Base-by-base conservation (phyloP, 2,329 filamentous ascomycete species). In the Colletotrichum ledebouriae region DNA sequence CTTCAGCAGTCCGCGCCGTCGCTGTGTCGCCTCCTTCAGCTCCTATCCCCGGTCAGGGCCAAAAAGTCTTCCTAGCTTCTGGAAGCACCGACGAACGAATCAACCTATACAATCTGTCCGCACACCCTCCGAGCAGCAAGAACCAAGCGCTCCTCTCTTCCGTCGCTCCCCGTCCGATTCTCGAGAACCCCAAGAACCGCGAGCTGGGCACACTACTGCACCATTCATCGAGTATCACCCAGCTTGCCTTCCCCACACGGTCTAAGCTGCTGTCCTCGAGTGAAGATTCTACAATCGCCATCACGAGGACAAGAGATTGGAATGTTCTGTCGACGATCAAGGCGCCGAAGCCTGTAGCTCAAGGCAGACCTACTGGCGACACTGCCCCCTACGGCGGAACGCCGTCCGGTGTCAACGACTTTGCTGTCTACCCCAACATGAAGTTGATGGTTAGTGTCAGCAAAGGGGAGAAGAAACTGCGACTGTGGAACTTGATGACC, bases 401-500 rank as follows among this genome's bases (percentile, higher is more conserved):
- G 29, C 94, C 94, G 0, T 88, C 90, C n/a, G 96, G 96, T 17
- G 89, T 98, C 73, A 98, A 97, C 78, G 93, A 94, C 78, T 97
- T 99, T 78, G 94, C 95, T 2, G 92, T 99, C 29, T 96, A 99
- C 78, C 95, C 96, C 0, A 97, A 93, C 78, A 93, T 97, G 87
- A 98, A 98, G 82, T 84, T 99, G 58, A 97, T 98, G 93, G 89
- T 99, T 69, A 97, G 89, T 73, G 94, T 98, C 9, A 92, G 93
- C 73, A 93, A 91, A 74, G 94, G 94, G 72, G 96, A 99, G 82
- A 90, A 89, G 72, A 94, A 91, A 75, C 97, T 99, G 92, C 85
- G 96, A 71, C 80, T 98, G 72, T 99, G 96, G 96, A 98, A 99
- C 76, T 79, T 99, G 71, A 94, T 98, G 72, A 98, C 95, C 3